These are phyloP conservation scores for Sisymbrium irio DNA, from an alignment of 345 rosid genomes.

Conservation along the genomic window DNA sequence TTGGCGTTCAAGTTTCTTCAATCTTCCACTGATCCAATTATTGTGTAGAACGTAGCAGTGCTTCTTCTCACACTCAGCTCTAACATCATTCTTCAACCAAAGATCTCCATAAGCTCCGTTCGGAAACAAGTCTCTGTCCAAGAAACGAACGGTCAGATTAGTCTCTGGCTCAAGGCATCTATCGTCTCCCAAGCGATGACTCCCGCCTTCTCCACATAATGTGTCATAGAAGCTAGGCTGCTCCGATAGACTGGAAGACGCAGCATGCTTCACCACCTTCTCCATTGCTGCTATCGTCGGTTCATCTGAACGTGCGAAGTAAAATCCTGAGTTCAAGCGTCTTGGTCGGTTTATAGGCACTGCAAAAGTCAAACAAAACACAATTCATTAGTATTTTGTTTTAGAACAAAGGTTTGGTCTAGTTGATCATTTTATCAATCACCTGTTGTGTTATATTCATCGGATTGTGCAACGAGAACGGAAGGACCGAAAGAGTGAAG, in stretches of 20 bases:
- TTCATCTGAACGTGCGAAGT: constrained; percentile 61
- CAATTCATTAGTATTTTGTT: background rate
- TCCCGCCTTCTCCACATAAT: constrained; percentile 84
- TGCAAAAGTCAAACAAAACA: constrained; percentile 23
- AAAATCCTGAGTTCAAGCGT: constrained; percentile 88
- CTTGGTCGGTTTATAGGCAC: constrained; percentile 85
- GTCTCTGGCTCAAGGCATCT: constrained; percentile 69
- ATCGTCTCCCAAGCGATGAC: constrained; percentile 50
- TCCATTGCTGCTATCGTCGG: constrained; percentile 69
- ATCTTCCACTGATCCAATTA: constrained; percentile 83
- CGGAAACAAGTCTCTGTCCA: constrained; percentile 81
- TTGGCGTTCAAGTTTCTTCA: constrained; percentile 80
- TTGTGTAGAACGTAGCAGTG: constrained; percentile 76
- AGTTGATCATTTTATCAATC: background rate
- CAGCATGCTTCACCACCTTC: constrained; percentile 89
- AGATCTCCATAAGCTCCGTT: constrained; percentile 78
- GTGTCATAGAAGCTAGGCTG: constrained; percentile 95
- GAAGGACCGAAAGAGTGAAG: constrained; percentile 67
- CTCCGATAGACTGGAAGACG: constrained; percentile 69
- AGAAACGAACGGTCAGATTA: constrained; percentile 62
- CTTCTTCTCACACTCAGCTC: constrained; percentile 50
- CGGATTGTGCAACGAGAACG: constrained; percentile 79
- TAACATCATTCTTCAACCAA: constrained; percentile 64
- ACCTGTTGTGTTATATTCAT: constrained; percentile 83
- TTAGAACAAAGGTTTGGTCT: background rate